Percentiles rank a stretch among this genome's conserved stretches.
phyloP scores from a whole-genome alignment of 2,329 filamentous ascomycete species.

The Gliomastix tumulicola region DNA sequence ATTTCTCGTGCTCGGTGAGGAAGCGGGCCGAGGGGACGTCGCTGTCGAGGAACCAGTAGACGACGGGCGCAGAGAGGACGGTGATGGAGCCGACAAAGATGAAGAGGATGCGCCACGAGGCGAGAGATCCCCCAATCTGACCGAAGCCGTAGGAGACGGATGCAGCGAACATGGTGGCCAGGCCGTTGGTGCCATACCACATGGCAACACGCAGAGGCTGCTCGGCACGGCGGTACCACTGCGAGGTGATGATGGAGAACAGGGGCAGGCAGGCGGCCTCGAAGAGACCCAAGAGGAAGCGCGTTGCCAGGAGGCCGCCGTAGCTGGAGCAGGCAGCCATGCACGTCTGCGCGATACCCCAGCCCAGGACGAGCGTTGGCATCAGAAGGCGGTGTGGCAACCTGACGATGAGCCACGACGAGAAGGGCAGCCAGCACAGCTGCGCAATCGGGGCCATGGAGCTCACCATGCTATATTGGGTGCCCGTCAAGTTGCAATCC shows the following conservation, averaged over 20 bases:
- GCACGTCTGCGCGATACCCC: conserved; percentile 32
- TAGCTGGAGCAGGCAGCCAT: conserved; percentile 43
- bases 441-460: conserved; percentile 54
- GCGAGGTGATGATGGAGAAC: conserved; percentile 37
- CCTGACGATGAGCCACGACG: conserved; percentile 52
- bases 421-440: conserved; percentile 54
- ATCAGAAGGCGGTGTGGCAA: conserved; percentile 53
- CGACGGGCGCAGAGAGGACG: conserved; percentile 46
- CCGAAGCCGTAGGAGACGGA: conserved; percentile 49
- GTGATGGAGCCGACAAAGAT: conserved; percentile 56
- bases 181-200: conserved; percentile 60
- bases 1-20: conserved; percentile 57
- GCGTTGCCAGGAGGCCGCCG: conserved; percentile 36
- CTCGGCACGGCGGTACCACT: conserved; percentile 43
- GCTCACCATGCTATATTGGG: conserved; percentile 49
- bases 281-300: conserved; percentile 38
- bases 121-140: conserved; percentile 32
- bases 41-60: conserved; percentile 54
- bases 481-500: conserved; percentile 41
- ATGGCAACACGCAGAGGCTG: conserved; percentile 56
- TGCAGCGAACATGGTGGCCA: conserved; percentile 49
- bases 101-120: conserved; percentile 45
- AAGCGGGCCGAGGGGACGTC: conserved; percentile 47
- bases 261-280: conserved; percentile 46
- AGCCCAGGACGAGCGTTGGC: conserved; percentile 37